Evolutionary conservation across 1,284 basidiomycete genomes (phyloP), one percentile per base, ranked within the genome.

Genomic region (Mycena citricolor): DNA sequence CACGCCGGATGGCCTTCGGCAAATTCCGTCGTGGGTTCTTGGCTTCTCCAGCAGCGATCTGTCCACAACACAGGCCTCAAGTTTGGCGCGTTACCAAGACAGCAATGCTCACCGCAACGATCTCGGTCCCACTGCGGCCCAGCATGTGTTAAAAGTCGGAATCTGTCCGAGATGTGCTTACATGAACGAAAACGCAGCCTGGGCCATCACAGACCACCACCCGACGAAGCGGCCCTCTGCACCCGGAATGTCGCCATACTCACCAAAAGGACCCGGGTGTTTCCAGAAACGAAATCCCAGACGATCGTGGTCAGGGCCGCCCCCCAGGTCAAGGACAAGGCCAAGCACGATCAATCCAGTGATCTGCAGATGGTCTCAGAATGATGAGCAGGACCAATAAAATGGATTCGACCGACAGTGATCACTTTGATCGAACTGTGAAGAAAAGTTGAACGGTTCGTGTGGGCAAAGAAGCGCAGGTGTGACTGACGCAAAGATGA

Each of bases 171-270:
- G 13, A 21, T n/a, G 16, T 6, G n/a, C 51, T 21, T 20, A 46
- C 51, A 83, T 80, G 70, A 83, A 93, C 10, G 84, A 86, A 71
- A 94, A 94, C 2, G 88, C 88, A 8, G 90, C 89, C 55, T 86
- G 80, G 1, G 79, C 77, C 67, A 83, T 69, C 25, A 83, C 81
- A n/a, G n/a, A 35, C 33, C 81, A 75, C 70, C 76, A 83, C 33
- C 81, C 80, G 38, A 88, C 66, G 68, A 90, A 81, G 36, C 71
- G 74, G 2, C 86, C 86, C 52, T 76, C 76, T 3, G 70, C 42
- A 1, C 88, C 88, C 1, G 58, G 25, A 37, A 84, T 82, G 25
- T 58, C 65, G 26, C 70, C 33, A 57, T 64, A 85, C 55, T 83
- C 80, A 2, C 64, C 73, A 56, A 90, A 88, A 0, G 85, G 80